Evolutionary conservation across 1,284 basidiomycete species (phyloP), one percentile per base, ranked within the genome.

Genomic region (Butyriboletus appendiculatus): DNA sequence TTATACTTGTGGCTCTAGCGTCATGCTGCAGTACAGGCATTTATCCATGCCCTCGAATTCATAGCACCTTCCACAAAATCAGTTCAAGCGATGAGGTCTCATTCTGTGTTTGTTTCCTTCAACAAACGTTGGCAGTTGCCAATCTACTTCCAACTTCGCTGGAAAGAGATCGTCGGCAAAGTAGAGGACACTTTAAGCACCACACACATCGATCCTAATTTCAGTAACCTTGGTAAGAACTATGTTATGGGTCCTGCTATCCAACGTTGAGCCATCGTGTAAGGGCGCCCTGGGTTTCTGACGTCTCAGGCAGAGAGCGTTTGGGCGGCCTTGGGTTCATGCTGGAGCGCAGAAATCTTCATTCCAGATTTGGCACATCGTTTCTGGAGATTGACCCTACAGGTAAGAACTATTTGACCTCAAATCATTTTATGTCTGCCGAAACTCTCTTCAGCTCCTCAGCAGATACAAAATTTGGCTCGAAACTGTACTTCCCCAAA

Each of bases 131-230:
- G 96, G 96, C 96, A 98, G 68, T 78, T 99, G 7, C 91, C 94
- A 1, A 91, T 98, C 16, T 99, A 99, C 69, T 98, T 97, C 71
- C 96, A 99, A 69, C 77, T 99, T 59, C 83, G 96, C n/a, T 96
- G 95, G 89, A 96, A 98, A 68, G 95, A 97, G 64, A 91, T 97
- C 50, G 85, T 96, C 1, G 73, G 79, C 0, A 79, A 78, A 43
- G 73, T 96, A 15, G 96, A 98, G 72, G 83, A 86, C 10, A 73
- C 75, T 1, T 73, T 96, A 24, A 67, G 72, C 12, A 65, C 64
- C n/a, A 70, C 75, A 18, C 73, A 72, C 45, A 65, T 85, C 26
- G 79, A 80, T 42, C 68, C 75, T 10, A 40, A 63, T 69, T 6
- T 65, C 60, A 40, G 45, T 35, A 51, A 58, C 35, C 18, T 41